These are phyloP conservation scores for Fusarium udum DNA, from an alignment of 2,329 filamentous ascomycete species.

Conservation along the genomic window DNA sequence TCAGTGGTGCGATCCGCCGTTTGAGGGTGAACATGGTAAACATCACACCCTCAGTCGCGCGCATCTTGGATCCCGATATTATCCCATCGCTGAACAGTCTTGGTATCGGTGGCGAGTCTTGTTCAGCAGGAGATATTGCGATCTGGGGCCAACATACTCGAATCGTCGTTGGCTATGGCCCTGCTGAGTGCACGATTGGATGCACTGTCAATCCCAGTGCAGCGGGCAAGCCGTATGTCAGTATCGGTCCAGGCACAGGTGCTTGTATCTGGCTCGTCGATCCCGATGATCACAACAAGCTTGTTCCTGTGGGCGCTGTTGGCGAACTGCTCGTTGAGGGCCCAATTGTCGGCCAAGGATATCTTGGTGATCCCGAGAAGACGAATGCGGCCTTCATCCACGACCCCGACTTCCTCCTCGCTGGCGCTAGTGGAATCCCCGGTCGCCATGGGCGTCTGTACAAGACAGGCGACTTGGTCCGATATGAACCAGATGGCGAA, in stretches of 20 bases:
- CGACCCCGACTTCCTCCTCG: constrained; percentile 62
- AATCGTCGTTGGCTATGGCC: constrained; percentile 63
- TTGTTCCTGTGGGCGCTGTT: constrained; percentile 59
- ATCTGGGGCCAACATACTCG: constrained; percentile 57
- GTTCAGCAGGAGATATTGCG: constrained; percentile 60
- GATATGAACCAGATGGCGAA: constrained; percentile 62
- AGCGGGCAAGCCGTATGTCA: constrained; percentile 48
- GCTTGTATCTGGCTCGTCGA: constrained; percentile 63
- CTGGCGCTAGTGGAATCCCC: constrained; percentile 47
- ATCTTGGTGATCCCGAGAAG: constrained; percentile 66
- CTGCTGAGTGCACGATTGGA: constrained; percentile 64
- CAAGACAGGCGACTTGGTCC: constrained; percentile 68
- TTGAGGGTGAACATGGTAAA: constrained; percentile 58
- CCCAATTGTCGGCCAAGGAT: constrained; percentile 70
- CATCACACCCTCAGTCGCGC: constrained; percentile 61
- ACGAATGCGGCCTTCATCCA: constrained; percentile 67
- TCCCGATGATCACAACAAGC: constrained; percentile 55
- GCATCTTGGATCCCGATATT: constrained; percentile 56
- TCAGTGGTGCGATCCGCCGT: constrained; percentile 56
- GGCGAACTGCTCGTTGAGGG: constrained; percentile 66
- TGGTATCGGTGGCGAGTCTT: constrained; percentile 61
- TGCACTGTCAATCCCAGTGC: constrained; percentile 58
- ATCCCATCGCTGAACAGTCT: constrained; percentile 58
- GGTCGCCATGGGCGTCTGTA: constrained; percentile 61
- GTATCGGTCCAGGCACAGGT: constrained; percentile 60